These are phyloP conservation scores for Cymbopogon citratus DNA, from an alignment of 176 grass and related monocot species.

Conservation along the genomic window DNA sequence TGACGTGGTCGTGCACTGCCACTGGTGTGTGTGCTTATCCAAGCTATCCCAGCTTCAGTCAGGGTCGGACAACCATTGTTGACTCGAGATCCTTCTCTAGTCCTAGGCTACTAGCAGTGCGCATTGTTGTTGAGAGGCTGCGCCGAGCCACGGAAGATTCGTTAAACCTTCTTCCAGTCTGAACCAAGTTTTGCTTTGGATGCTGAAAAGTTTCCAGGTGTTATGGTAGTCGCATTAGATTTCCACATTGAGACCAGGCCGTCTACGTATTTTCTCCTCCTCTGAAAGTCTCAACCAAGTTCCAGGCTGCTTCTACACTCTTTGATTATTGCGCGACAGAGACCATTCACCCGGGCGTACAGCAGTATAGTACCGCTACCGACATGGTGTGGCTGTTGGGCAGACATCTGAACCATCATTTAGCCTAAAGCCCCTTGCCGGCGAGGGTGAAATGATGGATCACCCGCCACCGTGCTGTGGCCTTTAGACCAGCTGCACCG, in stretches of 20 bases:
- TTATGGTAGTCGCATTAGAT: neutral
- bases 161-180: constrained; percentile 3
- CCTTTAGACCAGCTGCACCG: no score
- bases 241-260: neutral
- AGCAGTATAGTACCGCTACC: neutral
- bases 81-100: neutral
- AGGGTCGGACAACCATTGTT: constrained; percentile 3
- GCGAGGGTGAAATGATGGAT: constrained; percentile 27
- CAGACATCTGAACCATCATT: constrained; percentile 22
- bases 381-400: constrained; percentile 4
- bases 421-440: neutral
- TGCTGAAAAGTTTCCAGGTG: neutral
- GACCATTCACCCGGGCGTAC: neutral
- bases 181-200: neutral
- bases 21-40: neutral
- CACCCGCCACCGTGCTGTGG: neutral
- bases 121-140: neutral
- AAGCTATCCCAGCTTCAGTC: neutral
- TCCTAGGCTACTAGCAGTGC: neutral
- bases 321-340: neutral
- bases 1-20: neutral
- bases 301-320: neutral
- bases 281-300: neutral
- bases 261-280: neutral
- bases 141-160: constrained; percentile 20